Base-by-base conservation (phyloP, 2,329 filamentous ascomycete species). In the Sarocladium strictum region DNA sequence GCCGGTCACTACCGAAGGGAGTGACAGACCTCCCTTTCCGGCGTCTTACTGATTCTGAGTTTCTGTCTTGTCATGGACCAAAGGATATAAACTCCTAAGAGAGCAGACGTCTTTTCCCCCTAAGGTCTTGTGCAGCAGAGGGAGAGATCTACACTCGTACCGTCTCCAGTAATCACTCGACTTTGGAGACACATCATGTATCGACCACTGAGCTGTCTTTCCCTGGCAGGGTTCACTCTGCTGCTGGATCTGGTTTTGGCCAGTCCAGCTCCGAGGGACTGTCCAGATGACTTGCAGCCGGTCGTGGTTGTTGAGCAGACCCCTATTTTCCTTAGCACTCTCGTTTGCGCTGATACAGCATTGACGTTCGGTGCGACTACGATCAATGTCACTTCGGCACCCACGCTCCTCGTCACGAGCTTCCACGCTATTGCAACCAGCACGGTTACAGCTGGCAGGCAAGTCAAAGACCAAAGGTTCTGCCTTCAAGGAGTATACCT, bases 291-390 rank as follows among this genome's bases (percentile, higher is more conserved):
- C 14, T 17, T n/a, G 6, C 43, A 27, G 43, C 11, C 24, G 27
- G 43, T 49, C 9, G 43, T 49, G 9, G 11, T 49, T 11, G n/a
- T 49, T 29, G 11, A 49, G 5, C 23, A 29, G 23, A 49, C 43
- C 9, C 43, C 43, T 10, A 17, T 49, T 12, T 29, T 49, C 19
- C 5, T 49, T 24, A 49, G 43, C 19, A 49, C 43, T 32, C 43
- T 49, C 21, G 43, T 49, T 27, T 49, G 43, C 26, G 27, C 43
- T n/a, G 26, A 49, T 32, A 49, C 43, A n/a, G 43, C 43, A 12
- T 32, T 49, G 23, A 49, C 23, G 6, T 49, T 49, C 29, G 43
- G 43, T 17, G 10, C 7, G 3, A 49, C 43, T 17, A 49, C 23
- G 3, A 32, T 49, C 43, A 49, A 49, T 49, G 43, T 49, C 3